phyloP scores from a whole-genome alignment of 2,329 filamentous ascomycete species.

The Fusarium brachygibbosum region DNA sequence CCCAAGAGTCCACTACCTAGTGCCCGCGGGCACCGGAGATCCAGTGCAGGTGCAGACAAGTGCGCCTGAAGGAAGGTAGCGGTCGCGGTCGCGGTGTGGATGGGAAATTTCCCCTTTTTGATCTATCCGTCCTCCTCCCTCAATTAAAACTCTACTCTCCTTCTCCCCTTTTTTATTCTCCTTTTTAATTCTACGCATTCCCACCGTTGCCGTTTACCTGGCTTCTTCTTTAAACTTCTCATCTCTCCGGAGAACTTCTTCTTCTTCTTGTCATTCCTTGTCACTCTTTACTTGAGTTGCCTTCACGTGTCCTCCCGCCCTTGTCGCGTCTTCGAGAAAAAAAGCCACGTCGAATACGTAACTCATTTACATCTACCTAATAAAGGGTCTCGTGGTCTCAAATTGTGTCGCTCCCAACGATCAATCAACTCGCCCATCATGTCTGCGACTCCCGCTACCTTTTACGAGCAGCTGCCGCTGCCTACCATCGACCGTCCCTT shows the following conservation, averaged over 20 bases:
- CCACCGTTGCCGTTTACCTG: conserved; percentile 41
- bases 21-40: conserved; percentile 34
- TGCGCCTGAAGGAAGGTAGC: conserved; percentile 18
- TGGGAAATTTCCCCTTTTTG: conserved; percentile 58
- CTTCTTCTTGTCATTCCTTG: conserved; percentile 58
- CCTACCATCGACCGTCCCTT: conserved; percentile 94
- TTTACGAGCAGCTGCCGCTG: conserved; percentile 70
- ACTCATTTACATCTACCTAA: conserved; percentile 32
- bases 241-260: conserved; percentile 49
- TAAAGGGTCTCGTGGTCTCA: conserved; percentile 24
- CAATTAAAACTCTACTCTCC: conserved; percentile 45
- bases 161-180: conserved; percentile 47
- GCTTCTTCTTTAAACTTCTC: conserved; percentile 36
- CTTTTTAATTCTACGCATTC: conserved; percentile 45
- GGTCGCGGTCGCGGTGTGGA: conserved; percentile 33
- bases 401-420: conserved; percentile 27
- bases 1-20: conserved; percentile 8
- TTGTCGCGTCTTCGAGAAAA: conserved; percentile 42
- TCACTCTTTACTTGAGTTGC: conserved; percentile 39
- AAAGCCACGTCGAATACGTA: conserved; percentile 42
- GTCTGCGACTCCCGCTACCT: conserved; percentile 58
- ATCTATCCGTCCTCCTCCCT: conserved; percentile 41
- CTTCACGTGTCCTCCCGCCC: conserved; percentile 48
- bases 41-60: conserved; percentile 39
- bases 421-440: conserved; percentile 50